A percentile compares a stretch with the other conserved stretches of the same genome.
phyloP scores from a whole-genome alignment of 2,329 filamentous ascomycete genomes.

The Periconia macrospinosa region DNA sequence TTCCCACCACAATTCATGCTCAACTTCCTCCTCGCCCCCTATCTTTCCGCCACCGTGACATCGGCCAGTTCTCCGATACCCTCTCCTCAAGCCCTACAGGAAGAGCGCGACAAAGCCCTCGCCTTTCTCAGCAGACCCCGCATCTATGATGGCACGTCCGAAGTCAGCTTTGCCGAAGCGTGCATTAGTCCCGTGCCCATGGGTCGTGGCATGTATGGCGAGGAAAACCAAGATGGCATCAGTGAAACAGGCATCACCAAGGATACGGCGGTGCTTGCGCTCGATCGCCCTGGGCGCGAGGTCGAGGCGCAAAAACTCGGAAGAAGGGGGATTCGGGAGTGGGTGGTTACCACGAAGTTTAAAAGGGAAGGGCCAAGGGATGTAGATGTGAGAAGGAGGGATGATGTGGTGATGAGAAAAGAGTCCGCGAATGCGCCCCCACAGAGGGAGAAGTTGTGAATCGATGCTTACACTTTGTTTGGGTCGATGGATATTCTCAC shows the following conservation, averaged over 20 bases:
- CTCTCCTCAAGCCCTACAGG: constrained; percentile 43
- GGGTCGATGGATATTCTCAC: too few species aligned
- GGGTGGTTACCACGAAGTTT: constrained; percentile 61
- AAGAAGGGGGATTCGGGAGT: constrained; percentile 55
- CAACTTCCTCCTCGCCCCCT: constrained; percentile 60
- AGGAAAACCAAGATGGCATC: constrained; percentile 29
- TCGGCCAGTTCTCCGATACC: constrained; percentile 25
- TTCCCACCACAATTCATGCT: constrained; percentile 90
- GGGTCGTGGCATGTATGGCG: constrained; percentile 41
- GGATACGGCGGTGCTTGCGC: constrained; percentile 54
- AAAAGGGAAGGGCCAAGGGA: constrained; percentile 59
- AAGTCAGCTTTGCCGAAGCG: constrained; percentile 48
- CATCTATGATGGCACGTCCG: constrained; percentile 25
- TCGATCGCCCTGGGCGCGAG: constrained; percentile 60
- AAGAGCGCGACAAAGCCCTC: constrained; percentile 36
- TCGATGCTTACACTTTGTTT: too few species aligned
- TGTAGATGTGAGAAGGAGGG: constrained; percentile 52
- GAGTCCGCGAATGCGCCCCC: not conserved
- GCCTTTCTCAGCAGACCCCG: constrained; percentile 59
- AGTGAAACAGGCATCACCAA: constrained; percentile 43
- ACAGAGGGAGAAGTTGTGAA: not conserved
- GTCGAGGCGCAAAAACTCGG: constrained; percentile 52
- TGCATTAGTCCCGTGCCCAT: constrained; percentile 46
- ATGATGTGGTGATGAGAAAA: constrained; percentile 48
- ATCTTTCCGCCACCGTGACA: constrained; percentile 48